phyloP scores from a whole-genome alignment of 768 basidiomycete species.

The Strobilomyces echinocephalus region DNA sequence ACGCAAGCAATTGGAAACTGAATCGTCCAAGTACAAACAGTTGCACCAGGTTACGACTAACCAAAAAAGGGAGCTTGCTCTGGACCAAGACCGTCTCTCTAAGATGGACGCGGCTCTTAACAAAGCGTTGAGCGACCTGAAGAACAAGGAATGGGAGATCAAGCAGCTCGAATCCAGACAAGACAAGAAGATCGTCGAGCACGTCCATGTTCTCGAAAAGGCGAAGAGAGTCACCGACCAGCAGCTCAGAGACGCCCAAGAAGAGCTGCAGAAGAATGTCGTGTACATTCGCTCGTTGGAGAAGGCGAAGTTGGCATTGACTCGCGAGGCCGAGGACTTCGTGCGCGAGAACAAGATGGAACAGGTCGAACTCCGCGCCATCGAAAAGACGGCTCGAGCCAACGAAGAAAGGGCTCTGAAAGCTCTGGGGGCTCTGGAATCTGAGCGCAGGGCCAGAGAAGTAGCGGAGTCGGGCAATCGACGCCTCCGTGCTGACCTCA shows the following conservation, averaged over 20 bases:
- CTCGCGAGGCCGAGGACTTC: constrained; percentile 80
- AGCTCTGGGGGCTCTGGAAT: constrained; percentile 56
- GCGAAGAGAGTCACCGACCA: constrained; percentile 93
- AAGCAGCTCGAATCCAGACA: constrained; percentile 81
- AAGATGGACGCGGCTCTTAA: constrained; percentile 79
- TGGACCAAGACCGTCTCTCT: constrained; percentile 61
- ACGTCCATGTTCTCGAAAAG: constrained; percentile 93
- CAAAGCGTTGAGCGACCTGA: constrained; percentile 74
- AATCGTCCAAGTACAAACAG: constrained; percentile 66
- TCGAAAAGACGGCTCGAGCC: constrained; percentile 60
- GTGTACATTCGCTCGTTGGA: constrained; percentile 83
- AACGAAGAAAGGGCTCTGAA: constrained; percentile 59
- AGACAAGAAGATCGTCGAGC: constrained; percentile 98
- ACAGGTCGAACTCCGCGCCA: constrained; percentile 56
- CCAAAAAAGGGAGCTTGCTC: constrained; percentile 66
- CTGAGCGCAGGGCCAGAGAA: constrained; percentile 63
- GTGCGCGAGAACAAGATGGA: constrained; percentile 69
- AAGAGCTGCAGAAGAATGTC: constrained; percentile 69
- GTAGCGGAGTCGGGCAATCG: constrained; percentile 57
- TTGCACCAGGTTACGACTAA: constrained; percentile 60
- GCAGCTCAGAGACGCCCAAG: constrained; percentile 76
- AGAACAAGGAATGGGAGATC: constrained; percentile 79
- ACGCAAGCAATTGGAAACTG: constrained; percentile 69
- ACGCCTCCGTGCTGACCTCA: constrained; percentile 58
- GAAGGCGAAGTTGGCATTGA: constrained; percentile 68